Evolutionary conservation across 495 filamentous ascomycete genomes (phyloP), one percentile per base, ranked within the genome.

Genomic region (Hypoxylon rickii): DNA sequence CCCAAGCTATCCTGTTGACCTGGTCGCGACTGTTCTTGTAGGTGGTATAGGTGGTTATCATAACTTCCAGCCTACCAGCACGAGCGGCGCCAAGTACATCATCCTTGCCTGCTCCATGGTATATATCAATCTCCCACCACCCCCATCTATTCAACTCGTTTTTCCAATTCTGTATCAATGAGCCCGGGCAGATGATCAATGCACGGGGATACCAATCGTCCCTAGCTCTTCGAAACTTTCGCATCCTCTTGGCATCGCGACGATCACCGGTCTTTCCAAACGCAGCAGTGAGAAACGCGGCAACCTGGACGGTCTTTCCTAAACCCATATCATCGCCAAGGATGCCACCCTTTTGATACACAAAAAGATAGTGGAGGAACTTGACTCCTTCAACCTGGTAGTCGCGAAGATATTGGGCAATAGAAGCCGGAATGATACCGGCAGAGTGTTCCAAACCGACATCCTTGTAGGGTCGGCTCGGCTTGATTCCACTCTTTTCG

Each of bases 281-380:
- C 4, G 90, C 91, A 6, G 86, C 92, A 0, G 90, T 92, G 26
- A 98, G 78, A 61, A 97, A 98, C 0, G 93, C 90, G 53, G 94
- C 95, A 20, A 98, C 91, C 71, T 98, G 94, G 11, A 98, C 89
- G 0, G 94, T 98, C 70, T 98, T 98, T 0, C 94, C 94, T 22
- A 98, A 72, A 24, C 94, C 94, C 94, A 98, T 98, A 65, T 98
- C 94, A 70, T 98, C 94, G 1, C 95, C 83, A 1, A 98, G 78
- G 17, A 98, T 88, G 3, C 89, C 92, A 3, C 95, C 94, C 51
- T 86, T 89, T 55, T 97, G 95, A 63, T 90, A 94, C 13, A 97
- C 88, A 63, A 98, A 98, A 22, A 87, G 74, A 53, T 90, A 82
- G 68, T 98, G 95, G 5, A 98, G 74, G 66, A 97, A 97, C 13